Percentiles rank a stretch among this genome's conserved stretches.
These are phyloP conservation scores for Pseudonectria foliicola DNA, from an alignment of 2,329 filamentous ascomycete genomes.

Conservation along the genomic window DNA sequence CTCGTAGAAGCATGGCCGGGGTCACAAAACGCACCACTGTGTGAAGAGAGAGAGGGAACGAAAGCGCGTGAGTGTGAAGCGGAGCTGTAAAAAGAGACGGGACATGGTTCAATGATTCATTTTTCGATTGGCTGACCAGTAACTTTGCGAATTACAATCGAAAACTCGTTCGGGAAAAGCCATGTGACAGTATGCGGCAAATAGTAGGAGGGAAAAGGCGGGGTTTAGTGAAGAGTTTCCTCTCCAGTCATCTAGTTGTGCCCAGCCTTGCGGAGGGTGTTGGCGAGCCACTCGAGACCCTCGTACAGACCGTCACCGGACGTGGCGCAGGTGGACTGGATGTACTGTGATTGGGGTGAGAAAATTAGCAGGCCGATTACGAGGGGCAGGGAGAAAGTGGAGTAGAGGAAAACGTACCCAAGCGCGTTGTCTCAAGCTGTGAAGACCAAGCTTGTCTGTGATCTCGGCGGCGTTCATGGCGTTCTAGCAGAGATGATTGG, in stretches of 20 bases:
- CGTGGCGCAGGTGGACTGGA: slow-evolving; percentile 98
- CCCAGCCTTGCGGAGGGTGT: slow-evolving; percentile 70
- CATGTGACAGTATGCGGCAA: slow-evolving; percentile 35
- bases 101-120: slow-evolving; percentile 36
- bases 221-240: slow-evolving; percentile 25
- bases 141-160: slow-evolving; percentile 53
- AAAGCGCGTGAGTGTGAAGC: slow-evolving; percentile 6
- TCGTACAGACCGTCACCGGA: slow-evolving; percentile 99
- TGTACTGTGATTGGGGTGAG: slow-evolving; percentile 58
- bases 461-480: slow-evolving; percentile 99
- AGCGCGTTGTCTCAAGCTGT: slow-evolving; percentile 95
- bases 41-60: slow-evolving; percentile 18
- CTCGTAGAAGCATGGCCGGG: slow-evolving; percentile 19
- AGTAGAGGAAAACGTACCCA: slow-evolving; percentile 67
- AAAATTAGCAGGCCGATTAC: slow-evolving; percentile 14
- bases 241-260: slow-evolving; percentile 47
- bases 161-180: slow-evolving; percentile 39
- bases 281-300: slow-evolving; percentile 90
- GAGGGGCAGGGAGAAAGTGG: not conserved
- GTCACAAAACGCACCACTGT: slow-evolving; percentile 24
- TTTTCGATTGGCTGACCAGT: slow-evolving; percentile 48
- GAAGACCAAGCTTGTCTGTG: slow-evolving; percentile 98
- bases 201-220: slow-evolving; percentile 30
- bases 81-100: slow-evolving; percentile 23
- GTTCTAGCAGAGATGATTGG: slow-evolving; percentile 52